phyloP scores from a whole-genome alignment of 2,329 filamentous ascomycete genomes.

The Pseudogymnoascus sp. region DNA sequence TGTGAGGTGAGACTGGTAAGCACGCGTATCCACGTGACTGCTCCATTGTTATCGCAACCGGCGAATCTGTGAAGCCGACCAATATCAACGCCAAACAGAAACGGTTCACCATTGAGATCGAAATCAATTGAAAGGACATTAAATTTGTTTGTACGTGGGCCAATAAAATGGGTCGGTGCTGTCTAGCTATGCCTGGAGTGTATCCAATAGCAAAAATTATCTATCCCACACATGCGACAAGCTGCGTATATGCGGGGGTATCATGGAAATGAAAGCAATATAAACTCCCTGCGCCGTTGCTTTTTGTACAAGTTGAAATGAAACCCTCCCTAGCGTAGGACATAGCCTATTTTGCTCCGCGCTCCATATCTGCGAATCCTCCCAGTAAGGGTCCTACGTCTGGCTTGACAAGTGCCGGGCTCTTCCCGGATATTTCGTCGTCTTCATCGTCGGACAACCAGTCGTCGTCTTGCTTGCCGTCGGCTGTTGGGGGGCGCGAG shows the following conservation, averaged over 20 bases:
- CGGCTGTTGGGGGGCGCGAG: constrained; percentile 14
- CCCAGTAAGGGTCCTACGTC: constrained; percentile 28
- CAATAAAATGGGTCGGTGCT: background rate
- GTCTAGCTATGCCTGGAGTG: background rate
- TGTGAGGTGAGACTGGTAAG: background rate
- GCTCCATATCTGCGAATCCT: constrained; percentile 28
- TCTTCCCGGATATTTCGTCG: constrained; percentile 22
- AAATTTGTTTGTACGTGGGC: background rate
- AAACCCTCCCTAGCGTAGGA: constrained; percentile 10
- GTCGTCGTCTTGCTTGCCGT: constrained; percentile 27
- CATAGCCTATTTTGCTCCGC: constrained; percentile 23
- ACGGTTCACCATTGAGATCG: background rate
- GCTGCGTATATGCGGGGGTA: background rate
- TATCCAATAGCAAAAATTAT: constrained; percentile 5
- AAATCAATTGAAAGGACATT: background rate
- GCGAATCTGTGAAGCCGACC: background rate
- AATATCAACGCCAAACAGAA: background rate
- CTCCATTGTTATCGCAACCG: background rate
- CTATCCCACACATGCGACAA: background rate
- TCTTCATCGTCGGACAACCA: constrained; percentile 35
- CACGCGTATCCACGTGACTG: background rate
- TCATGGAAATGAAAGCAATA: background rate
- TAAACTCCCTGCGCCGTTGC: background rate
- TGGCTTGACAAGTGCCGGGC: constrained; percentile 24
- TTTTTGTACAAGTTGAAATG: background rate